A percentile compares a stretch with the other conserved stretches of the same genome.
Evolutionary conservation across 139 green algal species (phyloP).

Genomic region (Penium margaritaceum): DNA sequence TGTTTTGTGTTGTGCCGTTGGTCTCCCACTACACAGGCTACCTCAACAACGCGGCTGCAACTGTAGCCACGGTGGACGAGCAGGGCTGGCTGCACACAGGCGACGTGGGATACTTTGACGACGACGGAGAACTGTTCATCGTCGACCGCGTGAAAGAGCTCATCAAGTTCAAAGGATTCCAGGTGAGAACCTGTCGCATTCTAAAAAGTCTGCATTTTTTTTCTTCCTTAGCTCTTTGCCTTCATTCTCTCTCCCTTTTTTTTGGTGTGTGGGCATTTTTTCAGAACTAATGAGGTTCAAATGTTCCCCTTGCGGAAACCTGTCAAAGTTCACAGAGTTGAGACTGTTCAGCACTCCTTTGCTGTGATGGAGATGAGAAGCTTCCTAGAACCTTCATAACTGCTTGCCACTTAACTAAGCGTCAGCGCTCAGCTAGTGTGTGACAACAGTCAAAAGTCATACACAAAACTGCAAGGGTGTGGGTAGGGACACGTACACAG

Average conservation of each 20-base stretch:
- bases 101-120: conserved; percentile 38
- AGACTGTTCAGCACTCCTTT: no score
- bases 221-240: background rate
- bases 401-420: no score
- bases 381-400: background rate
- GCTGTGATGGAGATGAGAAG: background rate
- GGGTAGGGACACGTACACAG: no score
- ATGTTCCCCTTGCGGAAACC: no score
- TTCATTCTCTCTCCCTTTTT: background rate
- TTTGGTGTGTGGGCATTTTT: background rate
- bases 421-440: no score
- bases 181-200: conserved; percentile 3
- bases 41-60: conserved; percentile 43
- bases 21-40: no score
- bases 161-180: conserved; percentile 45
- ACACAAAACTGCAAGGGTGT: no score
- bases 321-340: no score
- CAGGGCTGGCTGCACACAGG: conserved; percentile 54
- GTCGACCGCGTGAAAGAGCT: conserved; percentile 43
- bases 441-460: no score
- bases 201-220: background rate
- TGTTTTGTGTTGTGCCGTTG: no score
- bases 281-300: no score
- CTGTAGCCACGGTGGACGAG: conserved; percentile 35
- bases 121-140: conserved; percentile 24